Evolutionary conservation across 495 filamentous ascomycete genomes (phyloP).

Genomic region (Penicillium arizonense): DNA sequence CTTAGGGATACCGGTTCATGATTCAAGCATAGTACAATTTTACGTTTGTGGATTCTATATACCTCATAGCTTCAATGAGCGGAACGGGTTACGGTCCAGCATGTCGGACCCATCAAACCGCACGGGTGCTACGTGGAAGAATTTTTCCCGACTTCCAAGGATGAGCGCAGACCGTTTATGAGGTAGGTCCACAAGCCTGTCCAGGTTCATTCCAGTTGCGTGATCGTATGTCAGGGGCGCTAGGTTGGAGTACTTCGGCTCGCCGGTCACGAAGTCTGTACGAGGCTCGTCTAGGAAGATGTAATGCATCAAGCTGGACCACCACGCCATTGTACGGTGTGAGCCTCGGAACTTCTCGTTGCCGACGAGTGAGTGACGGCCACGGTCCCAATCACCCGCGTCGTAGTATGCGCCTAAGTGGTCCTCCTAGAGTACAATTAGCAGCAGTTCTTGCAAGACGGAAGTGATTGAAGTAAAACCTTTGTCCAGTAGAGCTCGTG

Average conservation of each 20-base stretch:
- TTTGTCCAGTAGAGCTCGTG: slow-evolving; percentile 63
- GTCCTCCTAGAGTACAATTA: slow-evolving; percentile 51
- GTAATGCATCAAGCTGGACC: slow-evolving; percentile 62
- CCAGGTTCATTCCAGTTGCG: slow-evolving; percentile 57
- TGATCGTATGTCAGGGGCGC: slow-evolving; percentile 59
- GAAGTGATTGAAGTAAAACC: background rate
- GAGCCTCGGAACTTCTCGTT: slow-evolving; percentile 57
- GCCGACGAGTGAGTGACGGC: slow-evolving; percentile 61
- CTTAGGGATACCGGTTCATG: no score
- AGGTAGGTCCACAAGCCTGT: slow-evolving; percentile 57
- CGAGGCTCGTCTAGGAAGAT: slow-evolving; percentile 63
- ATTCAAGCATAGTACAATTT: no score
- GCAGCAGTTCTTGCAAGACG: background rate
- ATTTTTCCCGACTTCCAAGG: slow-evolving; percentile 54
- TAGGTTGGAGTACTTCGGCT: slow-evolving; percentile 56
- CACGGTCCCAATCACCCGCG: slow-evolving; percentile 58
- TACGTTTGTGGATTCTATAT: background rate
- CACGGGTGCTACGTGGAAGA: slow-evolving; percentile 44
- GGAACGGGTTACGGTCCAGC: slow-evolving; percentile 45
- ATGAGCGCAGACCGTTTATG: slow-evolving; percentile 57
- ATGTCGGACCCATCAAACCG: slow-evolving; percentile 47
- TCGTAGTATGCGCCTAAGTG: slow-evolving; percentile 57
- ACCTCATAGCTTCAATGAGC: slow-evolving; percentile 47
- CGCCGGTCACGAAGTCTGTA: slow-evolving; percentile 56
- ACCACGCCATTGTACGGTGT: slow-evolving; percentile 62